phyloP scores from a whole-genome alignment of 2,329 filamentous ascomycete species.

The Colletotrichum cordylinicola region DNA sequence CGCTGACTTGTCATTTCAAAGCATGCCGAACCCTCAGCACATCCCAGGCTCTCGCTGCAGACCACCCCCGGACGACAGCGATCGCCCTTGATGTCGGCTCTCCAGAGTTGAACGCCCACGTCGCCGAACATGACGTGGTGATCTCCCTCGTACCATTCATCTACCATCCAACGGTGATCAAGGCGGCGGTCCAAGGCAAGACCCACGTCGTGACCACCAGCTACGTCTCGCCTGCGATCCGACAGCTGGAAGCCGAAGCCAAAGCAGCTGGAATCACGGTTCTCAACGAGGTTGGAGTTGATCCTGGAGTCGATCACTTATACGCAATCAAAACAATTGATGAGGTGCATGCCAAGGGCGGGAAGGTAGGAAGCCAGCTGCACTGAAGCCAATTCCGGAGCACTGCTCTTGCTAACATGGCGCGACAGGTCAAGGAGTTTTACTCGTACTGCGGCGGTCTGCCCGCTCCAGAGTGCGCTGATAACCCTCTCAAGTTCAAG shows the following conservation, averaged over 20 bases:
- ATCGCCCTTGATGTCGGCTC: conserved; percentile 25
- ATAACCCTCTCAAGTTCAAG: conserved; percentile 74
- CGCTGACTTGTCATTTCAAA: neutral
- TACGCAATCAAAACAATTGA: conserved; percentile 71
- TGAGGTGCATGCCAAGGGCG: conserved; percentile 70
- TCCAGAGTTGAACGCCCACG: conserved; percentile 13
- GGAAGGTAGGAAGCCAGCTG: conserved; percentile 46
- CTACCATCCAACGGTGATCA: conserved; percentile 57
- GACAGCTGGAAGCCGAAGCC: conserved; percentile 64
- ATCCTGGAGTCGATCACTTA: conserved; percentile 42
- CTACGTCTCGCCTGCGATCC: conserved; percentile 75
- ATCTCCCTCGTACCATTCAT: conserved; percentile 30
- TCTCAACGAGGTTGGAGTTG: conserved; percentile 74
- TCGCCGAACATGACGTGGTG: conserved; percentile 25
- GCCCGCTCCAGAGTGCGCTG: conserved; percentile 59
- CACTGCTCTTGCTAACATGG: neutral
- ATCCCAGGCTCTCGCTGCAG: neutral
- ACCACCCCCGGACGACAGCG: neutral
- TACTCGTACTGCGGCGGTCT: conserved; percentile 72
- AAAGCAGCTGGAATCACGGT: conserved; percentile 76
- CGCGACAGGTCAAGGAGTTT: conserved; percentile 59
- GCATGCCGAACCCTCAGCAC: conserved; percentile 18
- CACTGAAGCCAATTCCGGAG: accelerated
- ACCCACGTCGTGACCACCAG: conserved; percentile 78
- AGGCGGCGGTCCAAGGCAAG: conserved; percentile 72